Percentiles rank a stretch among this genome's conserved stretches.
Evolutionary conservation across 2,329 filamentous ascomycete species (phyloP).

Genomic region (Escovopsis weberi): DNA sequence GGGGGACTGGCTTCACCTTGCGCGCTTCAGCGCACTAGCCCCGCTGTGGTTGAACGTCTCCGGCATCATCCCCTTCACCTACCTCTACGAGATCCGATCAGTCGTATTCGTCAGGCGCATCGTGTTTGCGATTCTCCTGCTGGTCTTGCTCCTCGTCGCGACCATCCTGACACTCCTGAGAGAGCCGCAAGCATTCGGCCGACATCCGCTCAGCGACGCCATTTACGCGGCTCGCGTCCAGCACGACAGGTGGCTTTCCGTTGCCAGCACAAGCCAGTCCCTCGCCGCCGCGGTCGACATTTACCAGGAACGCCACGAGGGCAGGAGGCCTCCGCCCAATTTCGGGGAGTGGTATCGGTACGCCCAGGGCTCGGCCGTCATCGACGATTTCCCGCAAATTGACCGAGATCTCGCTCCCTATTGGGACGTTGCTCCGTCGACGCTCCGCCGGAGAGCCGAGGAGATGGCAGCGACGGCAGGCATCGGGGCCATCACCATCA

Average conservation of each 20-base stretch:
- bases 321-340: constrained; percentile 59
- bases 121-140: constrained; percentile 24
- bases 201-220: constrained; percentile 34
- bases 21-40: constrained; percentile 20
- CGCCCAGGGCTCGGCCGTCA: constrained; percentile 55
- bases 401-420: constrained; percentile 62
- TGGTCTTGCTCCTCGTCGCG: constrained; percentile 21
- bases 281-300: constrained; percentile 31
- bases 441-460: constrained; percentile 46
- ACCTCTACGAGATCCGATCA: constrained; percentile 27
- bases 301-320: constrained; percentile 39
- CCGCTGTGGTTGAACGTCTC: constrained; percentile 24
- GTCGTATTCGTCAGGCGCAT: constrained; percentile 28
- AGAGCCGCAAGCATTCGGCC: constrained; percentile 13
- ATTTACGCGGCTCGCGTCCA: constrained; percentile 33
- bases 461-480: constrained; percentile 25
- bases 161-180: constrained; percentile 23
- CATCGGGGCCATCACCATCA: constrained; percentile 40
- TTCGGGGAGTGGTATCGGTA: constrained; percentile 80
- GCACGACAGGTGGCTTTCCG: constrained; percentile 33
- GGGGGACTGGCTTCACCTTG: constrained; percentile 32
- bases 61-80: constrained; percentile 29
- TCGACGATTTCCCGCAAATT: constrained; percentile 73
- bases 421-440: constrained; percentile 55
- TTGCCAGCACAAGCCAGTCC: constrained; percentile 32